phyloP scores from a whole-genome alignment of 345 rosid species.

The Citropsis articulata region DNA sequence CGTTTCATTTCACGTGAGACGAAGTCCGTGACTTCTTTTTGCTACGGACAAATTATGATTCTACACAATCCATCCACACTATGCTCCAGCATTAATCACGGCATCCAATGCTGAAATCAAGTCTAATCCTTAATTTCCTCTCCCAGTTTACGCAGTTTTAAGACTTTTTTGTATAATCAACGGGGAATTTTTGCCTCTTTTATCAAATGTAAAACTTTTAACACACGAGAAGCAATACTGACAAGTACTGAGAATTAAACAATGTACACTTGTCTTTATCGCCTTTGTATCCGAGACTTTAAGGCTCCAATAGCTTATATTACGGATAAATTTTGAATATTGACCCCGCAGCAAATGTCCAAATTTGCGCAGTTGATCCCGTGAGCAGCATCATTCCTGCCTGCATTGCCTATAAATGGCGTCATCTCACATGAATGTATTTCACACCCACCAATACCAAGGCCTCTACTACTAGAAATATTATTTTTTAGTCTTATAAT shows the following conservation, averaged over 20 bases:
- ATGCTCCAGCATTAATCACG: slow-evolving; percentile 34
- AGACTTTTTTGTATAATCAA: slow-evolving; percentile 6
- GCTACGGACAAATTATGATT: slow-evolving; percentile 19
- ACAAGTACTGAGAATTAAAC: neutral
- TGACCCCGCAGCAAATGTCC: slow-evolving; percentile 31
- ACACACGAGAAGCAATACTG: slow-evolving; percentile 8
- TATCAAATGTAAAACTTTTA: neutral
- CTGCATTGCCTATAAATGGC: slow-evolving; percentile 29
- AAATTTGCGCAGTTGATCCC: slow-evolving; percentile 50
- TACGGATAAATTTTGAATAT: slow-evolving; percentile 17
- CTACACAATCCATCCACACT: neutral
- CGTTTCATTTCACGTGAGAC: slow-evolving; percentile 24
- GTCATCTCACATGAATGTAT: neutral
- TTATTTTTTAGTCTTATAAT: neutral
- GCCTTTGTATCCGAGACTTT: neutral
- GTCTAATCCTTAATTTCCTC: slow-evolving; percentile 1
- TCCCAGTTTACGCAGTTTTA: slow-evolving; percentile 22
- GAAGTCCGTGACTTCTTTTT: slow-evolving; percentile 32
- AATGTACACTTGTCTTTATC: neutral
- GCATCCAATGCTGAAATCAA: slow-evolving; percentile 27
- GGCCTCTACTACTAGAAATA: neutral
- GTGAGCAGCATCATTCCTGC: slow-evolving; percentile 37
- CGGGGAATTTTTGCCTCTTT: neutral
- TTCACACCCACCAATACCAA: neutral
- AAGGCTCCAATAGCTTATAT: neutral